Evolutionary conservation across 176 grass and related monocot genomes (phyloP), one percentile per base, ranked within the genome.

Genomic region (Metroxylon sagu): DNA sequence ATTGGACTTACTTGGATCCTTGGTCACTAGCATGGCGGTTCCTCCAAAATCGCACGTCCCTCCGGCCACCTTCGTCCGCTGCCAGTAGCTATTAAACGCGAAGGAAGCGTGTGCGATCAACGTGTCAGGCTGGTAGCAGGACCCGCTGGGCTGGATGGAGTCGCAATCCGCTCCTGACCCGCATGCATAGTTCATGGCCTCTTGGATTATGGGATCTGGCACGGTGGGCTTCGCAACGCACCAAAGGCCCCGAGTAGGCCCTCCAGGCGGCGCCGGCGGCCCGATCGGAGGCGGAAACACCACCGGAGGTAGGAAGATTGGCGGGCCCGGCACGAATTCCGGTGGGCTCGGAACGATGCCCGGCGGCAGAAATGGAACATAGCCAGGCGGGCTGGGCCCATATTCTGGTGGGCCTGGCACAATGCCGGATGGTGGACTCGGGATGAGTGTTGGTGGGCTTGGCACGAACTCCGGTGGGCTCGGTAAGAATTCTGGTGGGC

Each of bases 111-210:
- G 89, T 0, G 85, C 79, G 10, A 95, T 70, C 56, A 95, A 68
- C 52, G 85, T 95, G 58, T 85, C 52, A 14, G 89, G 89, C 74
- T 78, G 76, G 80, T 79, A 89, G 65, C 89, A 95, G 3, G 76
- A 39, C 29, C 89, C 89, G 21, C 6, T 69, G 14, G 85, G 64
- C 68, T 59, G 59, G 60, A 95, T 80, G 16, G 79, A 79, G 5
- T 61, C 64, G 82, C 89, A 95, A 52, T 78, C 73, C 19, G 76
- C 85, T 30, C 89, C 89, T 1, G 76, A 66, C 4, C 76, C 82
- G 56, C 89, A 89, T 19, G 89, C 89, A 64, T 95, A 95, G 72
- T 95, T 85, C 89, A 95, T 95, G 25, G 85, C 89, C 18, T 89
- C 89, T 72, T 89, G 85, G 59, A 95, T 77, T 54, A 89, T 89